Percentiles rank a stretch among this genome's conserved stretches.
phyloP scores from a whole-genome alignment of 352 stramenopile genomes.

The Phytophthora colocasiae region DNA sequence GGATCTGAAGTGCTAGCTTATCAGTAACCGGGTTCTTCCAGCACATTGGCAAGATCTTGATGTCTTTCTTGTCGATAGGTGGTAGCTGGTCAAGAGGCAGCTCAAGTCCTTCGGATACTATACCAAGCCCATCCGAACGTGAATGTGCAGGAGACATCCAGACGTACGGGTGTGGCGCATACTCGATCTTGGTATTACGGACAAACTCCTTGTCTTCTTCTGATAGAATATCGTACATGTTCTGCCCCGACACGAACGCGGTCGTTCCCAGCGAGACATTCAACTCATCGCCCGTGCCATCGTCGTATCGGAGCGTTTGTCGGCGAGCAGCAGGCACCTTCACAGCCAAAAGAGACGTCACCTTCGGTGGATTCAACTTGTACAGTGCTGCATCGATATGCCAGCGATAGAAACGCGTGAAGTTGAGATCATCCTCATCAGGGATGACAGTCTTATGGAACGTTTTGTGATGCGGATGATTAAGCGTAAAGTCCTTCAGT shows the following conservation, averaged over 20 bases:
- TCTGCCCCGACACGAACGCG: slow-evolving; percentile 40
- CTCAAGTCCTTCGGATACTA: slow-evolving; percentile 37
- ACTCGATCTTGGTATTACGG: slow-evolving; percentile 33
- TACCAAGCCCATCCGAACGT: slow-evolving; percentile 35
- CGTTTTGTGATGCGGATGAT: slow-evolving; percentile 40
- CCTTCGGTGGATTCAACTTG: slow-evolving; percentile 34
- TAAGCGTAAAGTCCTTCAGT: slow-evolving; percentile 39
- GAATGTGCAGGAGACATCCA: slow-evolving; percentile 41
- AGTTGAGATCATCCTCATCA: slow-evolving; percentile 36
- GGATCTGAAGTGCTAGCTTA: slow-evolving; percentile 39
- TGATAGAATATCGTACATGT: slow-evolving; percentile 39
- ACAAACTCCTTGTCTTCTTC: slow-evolving; percentile 42
- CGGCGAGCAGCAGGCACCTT: slow-evolving; percentile 30
- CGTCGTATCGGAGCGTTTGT: slow-evolving; percentile 40
- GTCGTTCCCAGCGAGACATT: slow-evolving; percentile 34
- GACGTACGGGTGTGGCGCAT: slow-evolving; percentile 41
- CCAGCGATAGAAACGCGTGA: slow-evolving; percentile 44
- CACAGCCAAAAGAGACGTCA: slow-evolving; percentile 37
- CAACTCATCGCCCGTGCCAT: slow-evolving; percentile 36
- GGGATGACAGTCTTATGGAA: slow-evolving; percentile 40
- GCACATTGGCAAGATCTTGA: slow-evolving; percentile 43
- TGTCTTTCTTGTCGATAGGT: slow-evolving; percentile 32
- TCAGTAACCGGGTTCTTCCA: slow-evolving; percentile 39
- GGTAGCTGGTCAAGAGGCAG: slow-evolving; percentile 34
- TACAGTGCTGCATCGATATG: slow-evolving; percentile 43